Evolutionary conservation across 2,329 filamentous ascomycete species (phyloP).

Genomic region (Scorias spongiosa): DNA sequence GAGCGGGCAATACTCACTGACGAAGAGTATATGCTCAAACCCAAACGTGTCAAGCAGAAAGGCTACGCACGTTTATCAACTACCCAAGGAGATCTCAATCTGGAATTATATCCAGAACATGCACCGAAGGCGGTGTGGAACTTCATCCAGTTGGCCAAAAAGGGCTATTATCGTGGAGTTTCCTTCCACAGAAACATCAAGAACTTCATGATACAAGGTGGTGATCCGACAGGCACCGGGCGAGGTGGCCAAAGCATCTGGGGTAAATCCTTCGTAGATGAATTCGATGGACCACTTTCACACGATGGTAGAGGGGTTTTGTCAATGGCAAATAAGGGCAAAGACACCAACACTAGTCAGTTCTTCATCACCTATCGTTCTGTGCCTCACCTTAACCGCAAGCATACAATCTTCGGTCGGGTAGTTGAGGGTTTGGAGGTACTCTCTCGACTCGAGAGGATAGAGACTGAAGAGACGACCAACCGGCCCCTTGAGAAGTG

Average conservation of each 20-base stretch:
- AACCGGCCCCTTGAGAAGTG: conserved; percentile 67
- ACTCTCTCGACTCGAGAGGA: conserved; percentile 60
- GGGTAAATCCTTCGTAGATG: conserved; percentile 79
- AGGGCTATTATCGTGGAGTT: conserved; percentile 76
- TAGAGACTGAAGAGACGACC: conserved; percentile 51
- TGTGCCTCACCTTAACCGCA: conserved; percentile 73
- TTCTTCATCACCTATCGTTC: conserved; percentile 88
- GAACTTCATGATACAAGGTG: conserved; percentile 96
- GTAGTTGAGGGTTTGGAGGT: conserved; percentile 58
- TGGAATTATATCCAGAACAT: conserved; percentile 81
- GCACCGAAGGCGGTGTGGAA: conserved; percentile 95
- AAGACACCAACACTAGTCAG: conserved; percentile 90
- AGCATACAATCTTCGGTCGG: conserved; percentile 91
- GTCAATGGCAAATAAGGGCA: conserved; percentile 97
- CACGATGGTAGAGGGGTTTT: conserved; percentile 68
- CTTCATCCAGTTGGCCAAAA: conserved; percentile 74
- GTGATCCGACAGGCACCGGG: conserved; percentile 84
- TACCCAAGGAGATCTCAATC: conserved; percentile 65
- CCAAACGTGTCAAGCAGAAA: conserved; percentile 72
- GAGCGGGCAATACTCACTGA: conserved; percentile 77
- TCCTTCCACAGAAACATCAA: conserved; percentile 86
- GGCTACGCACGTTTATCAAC: conserved; percentile 87
- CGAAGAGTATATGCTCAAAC: conserved; percentile 93
- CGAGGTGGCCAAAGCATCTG: conserved; percentile 81
- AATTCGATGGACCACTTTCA: conserved; percentile 77